phyloP scores from a whole-genome alignment of 352 stramenopile species.

The Pythium coloratum region DNA sequence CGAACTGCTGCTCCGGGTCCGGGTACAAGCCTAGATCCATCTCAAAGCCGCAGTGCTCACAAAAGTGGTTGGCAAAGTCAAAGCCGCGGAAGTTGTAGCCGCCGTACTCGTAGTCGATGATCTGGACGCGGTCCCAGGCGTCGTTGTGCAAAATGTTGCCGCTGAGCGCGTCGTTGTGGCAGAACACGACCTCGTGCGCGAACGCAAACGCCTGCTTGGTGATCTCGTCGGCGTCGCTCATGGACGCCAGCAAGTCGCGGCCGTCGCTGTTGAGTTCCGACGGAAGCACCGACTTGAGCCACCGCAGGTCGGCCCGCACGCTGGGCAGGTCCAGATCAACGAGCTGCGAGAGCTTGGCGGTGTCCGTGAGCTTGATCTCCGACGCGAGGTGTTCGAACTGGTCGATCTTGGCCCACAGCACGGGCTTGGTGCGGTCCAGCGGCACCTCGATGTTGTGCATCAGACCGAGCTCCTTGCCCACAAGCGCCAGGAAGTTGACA shows the following conservation, averaged over 20 bases:
- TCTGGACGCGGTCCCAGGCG: conserved; percentile 81
- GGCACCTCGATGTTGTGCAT: conserved; percentile 90
- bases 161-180: conserved; percentile 93
- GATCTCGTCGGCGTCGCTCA: conserved; percentile 62
- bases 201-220: conserved; percentile 78
- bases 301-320: conserved; percentile 66
- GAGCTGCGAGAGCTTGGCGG: conserved; percentile 55
- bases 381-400: conserved; percentile 77
- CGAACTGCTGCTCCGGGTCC: conserved; percentile 73
- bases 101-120: conserved; percentile 96
- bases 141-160: conserved; percentile 84
- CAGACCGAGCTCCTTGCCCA: conserved; percentile 82
- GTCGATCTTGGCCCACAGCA: conserved; percentile 82
- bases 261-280: conserved; percentile 72
- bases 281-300: conserved; percentile 83
- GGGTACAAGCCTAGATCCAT: conserved; percentile 88
- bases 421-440: conserved; percentile 44
- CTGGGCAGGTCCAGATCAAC: conserved; percentile 60
- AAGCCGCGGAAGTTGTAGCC: conserved; percentile 93
- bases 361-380: conserved; percentile 56
- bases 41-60: conserved; percentile 93
- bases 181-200: conserved; percentile 86
- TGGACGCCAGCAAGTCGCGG: conserved; percentile 41
- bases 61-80: conserved; percentile 96
- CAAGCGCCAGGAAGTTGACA: conserved; percentile 82